phyloP scores from a whole-genome alignment of 768 basidiomycete genomes.

The Boletellus ananas region DNA sequence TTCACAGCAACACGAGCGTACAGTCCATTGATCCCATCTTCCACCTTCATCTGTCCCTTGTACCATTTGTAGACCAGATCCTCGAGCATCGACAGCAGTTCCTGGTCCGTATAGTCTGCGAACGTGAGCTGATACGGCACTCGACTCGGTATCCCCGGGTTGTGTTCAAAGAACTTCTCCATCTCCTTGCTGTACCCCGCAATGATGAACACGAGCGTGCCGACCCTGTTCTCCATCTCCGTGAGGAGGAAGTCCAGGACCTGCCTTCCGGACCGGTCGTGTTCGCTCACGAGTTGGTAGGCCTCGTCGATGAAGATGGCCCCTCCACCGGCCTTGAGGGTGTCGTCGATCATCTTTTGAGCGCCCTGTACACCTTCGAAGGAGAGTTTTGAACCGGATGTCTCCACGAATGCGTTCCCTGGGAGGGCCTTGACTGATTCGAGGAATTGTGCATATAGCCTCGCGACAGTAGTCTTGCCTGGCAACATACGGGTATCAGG shows the following conservation, averaged over 20 bases:
- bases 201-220: slow-evolving; percentile 64
- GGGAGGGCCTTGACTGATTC: slow-evolving; percentile 53
- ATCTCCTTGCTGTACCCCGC: slow-evolving; percentile 71
- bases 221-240: slow-evolving; percentile 71
- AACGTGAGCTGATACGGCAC: slow-evolving; percentile 62
- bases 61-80: slow-evolving; percentile 45
- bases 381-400: slow-evolving; percentile 58
- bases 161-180: slow-evolving; percentile 77
- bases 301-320: slow-evolving; percentile 72
- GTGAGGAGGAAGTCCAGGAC: slow-evolving; percentile 70
- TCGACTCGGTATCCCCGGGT: slow-evolving; percentile 64
- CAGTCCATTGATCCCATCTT: slow-evolving; percentile 53
- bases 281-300: slow-evolving; percentile 56
- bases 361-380: slow-evolving; percentile 53
- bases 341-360: slow-evolving; percentile 49
- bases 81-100: slow-evolving; percentile 54
- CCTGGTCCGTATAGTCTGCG: slow-evolving; percentile 56
- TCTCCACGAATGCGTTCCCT: slow-evolving; percentile 54
- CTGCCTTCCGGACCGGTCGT: slow-evolving; percentile 48
- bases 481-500: neutral
- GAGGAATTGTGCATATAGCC: slow-evolving; percentile 62
- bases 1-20: slow-evolving; percentile 54
- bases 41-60: slow-evolving; percentile 50
- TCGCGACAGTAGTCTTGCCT: slow-evolving; percentile 72
- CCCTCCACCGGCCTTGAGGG: slow-evolving; percentile 57